phyloP scores from a whole-genome alignment of 2,329 filamentous ascomycete species.

The Podosphaera fusca region DNA sequence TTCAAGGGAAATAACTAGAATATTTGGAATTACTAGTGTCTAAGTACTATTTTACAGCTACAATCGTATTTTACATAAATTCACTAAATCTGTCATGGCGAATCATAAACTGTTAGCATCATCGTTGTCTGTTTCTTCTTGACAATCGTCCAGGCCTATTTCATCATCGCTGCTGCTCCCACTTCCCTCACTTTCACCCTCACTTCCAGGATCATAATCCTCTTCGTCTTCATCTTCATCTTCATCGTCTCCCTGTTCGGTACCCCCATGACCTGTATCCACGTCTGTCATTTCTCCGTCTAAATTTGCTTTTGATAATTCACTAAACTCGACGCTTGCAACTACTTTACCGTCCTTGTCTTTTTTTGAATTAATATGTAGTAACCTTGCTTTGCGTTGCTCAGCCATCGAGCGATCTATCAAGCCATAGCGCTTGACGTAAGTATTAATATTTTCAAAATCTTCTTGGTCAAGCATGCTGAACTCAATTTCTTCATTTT shows the following conservation, averaged over 20 bases:
- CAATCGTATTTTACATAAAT: too few relatives aligned
- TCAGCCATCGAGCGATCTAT: slow-evolving; percentile 48
- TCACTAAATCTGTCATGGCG: too few relatives aligned
- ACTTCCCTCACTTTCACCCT: slow-evolving; percentile 12
- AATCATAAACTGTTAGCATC: too few relatives aligned
- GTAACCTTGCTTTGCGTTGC: slow-evolving; percentile 37
- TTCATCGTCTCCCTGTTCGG: slow-evolving; percentile 27
- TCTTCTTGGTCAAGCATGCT: slow-evolving; percentile 48
- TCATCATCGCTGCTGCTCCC: slow-evolving; percentile 18
- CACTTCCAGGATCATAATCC: slow-evolving; percentile 18
- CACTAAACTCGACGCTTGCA: slow-evolving; percentile 18
- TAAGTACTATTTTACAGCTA: too few relatives aligned
- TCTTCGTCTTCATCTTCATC: slow-evolving; percentile 26
- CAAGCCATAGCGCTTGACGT: slow-evolving; percentile 34
- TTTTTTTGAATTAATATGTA: slow-evolving; percentile 28
- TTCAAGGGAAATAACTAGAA: too few relatives aligned
- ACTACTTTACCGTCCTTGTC: slow-evolving; percentile 20
- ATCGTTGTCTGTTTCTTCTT: not conserved
- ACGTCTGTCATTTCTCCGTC: slow-evolving; percentile 36
- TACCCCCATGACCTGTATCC: too few relatives aligned
- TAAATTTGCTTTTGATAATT: slow-evolving; percentile 13
- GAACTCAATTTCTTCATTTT: slow-evolving; percentile 38
- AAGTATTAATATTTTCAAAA: slow-evolving; percentile 39
- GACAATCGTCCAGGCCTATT: slow-evolving; percentile 3
- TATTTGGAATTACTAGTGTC: too few relatives aligned